Base-by-base conservation (phyloP, 148 eudicot genomes). In the Chenopodium album region DNA sequence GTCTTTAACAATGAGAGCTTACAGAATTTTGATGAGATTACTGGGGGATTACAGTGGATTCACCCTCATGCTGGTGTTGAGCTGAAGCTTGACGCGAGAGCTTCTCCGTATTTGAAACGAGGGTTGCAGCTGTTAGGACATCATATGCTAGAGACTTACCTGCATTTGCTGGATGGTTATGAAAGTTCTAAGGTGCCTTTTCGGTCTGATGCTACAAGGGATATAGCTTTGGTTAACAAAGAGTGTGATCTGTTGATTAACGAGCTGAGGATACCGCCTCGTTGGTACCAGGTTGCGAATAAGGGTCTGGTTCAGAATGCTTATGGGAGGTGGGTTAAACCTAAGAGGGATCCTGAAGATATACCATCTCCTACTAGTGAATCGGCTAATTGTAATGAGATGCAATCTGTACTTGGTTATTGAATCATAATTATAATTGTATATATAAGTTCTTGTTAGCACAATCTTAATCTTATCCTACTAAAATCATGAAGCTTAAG, bases 291-390 rank as follows among this genome's bases (percentile, higher is more conserved):
- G 85, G 84, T 83, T 76, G 89, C 89, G 32, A 84, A 90, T 81
- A 92, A 90, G 77, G 92, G 95, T 9, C 79, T 93, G 48, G 90
- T 93, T 37, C 75, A 86, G 37, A 90, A 90, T 81, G 80, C 19
- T 23, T 86, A 89, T 65, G 94, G 93, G 2, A 86, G 93, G 52
- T 93, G 97, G 97, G 92, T 92, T 34, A 92, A 91, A 82, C 95
- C 97, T 1, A 86, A 48, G 65, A 88, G 97, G 80, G 92, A 93
- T 59, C 91, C 88, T 10, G 89, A 90, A 77, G 97, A 93, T 82
- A 80, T 91, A 74, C 97, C 97, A 19, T 88, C 93, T 8, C 94
- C 92, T 48, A 81, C 78, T 17, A 59, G 71, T 29, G 84, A 87
- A 78, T 59, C 66, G 20, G 41, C 9, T 26, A 37, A 13, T 67